Conservation (phyloP, 345 rosid genomes). For the Dovyalis caffra region DNA sequence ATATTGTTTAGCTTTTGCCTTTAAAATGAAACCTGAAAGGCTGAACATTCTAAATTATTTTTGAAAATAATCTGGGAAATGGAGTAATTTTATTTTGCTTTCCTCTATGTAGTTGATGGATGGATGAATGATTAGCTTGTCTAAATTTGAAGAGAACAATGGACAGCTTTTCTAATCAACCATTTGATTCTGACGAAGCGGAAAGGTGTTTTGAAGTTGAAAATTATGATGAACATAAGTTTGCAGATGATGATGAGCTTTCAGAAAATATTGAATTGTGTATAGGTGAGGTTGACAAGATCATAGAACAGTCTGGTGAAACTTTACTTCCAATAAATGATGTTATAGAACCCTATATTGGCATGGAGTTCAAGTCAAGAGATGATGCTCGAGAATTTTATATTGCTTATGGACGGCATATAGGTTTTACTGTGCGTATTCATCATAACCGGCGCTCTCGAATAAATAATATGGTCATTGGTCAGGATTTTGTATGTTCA, state of each 20-base stretch:
- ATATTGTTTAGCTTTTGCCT: not conserved
- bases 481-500: constrained; percentile 60
- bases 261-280: constrained; percentile 31
- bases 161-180: constrained; percentile 38
- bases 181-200: constrained; percentile 39
- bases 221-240: constrained; percentile 31
- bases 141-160: constrained; percentile 19
- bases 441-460: constrained; percentile 54
- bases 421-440: constrained; percentile 48
- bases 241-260: constrained; percentile 34
- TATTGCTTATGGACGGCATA: constrained; percentile 41
- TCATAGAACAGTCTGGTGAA: constrained; percentile 30
- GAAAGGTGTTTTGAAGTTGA: constrained; percentile 30
- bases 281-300: constrained; percentile 40
- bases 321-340: constrained; percentile 15
- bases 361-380: constrained; percentile 48
- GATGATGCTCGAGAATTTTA: constrained; percentile 51
- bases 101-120: constrained; percentile 2
- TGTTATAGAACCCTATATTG: constrained; percentile 32
- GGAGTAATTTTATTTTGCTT: not conserved
- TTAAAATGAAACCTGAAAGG: too few relatives aligned
- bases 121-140: constrained; percentile 17
- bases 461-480: constrained; percentile 45
- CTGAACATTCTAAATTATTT: not conserved
- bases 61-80: too few relatives aligned